These are phyloP conservation scores for Jacaranda copaia DNA, from an alignment of 257 asterid genomes.

Conservation along the genomic window DNA sequence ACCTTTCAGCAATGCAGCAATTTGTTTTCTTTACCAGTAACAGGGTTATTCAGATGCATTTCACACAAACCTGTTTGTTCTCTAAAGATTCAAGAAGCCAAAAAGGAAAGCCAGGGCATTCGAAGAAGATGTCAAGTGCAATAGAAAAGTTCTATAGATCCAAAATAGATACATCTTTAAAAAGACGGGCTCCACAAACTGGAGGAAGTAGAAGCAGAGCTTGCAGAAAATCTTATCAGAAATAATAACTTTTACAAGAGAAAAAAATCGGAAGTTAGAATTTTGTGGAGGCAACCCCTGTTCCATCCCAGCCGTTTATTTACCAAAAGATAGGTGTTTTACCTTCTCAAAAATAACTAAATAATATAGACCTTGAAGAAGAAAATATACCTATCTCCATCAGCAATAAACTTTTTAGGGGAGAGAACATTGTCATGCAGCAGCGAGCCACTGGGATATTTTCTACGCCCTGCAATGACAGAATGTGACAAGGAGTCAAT, in stretches of 20 bases:
- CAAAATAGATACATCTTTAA: neutral
- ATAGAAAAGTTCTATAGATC: neutral
- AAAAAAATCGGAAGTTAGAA: neutral
- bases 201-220: constrained; percentile 11
- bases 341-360: neutral
- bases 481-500: constrained; percentile 57
- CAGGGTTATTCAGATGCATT: neutral
- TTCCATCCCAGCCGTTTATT: no score
- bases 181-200: neutral
- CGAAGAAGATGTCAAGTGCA: neutral
- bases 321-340: no score
- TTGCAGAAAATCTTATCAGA: constrained; percentile 1
- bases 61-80: neutral
- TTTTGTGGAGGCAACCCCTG: no score
- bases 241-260: neutral
- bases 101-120: neutral
- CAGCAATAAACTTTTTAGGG: constrained; percentile 59
- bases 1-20: neutral
- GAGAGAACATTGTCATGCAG: constrained; percentile 65
- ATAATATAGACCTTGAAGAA: constrained; percentile 15
- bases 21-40: neutral
- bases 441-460: constrained; percentile 62
- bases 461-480: constrained; percentile 56
- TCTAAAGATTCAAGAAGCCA: constrained; percentile 12
- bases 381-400: constrained; percentile 74